Base-by-base conservation (phyloP, 208 protist genomes). In the Leishmania braziliensis region DNA sequence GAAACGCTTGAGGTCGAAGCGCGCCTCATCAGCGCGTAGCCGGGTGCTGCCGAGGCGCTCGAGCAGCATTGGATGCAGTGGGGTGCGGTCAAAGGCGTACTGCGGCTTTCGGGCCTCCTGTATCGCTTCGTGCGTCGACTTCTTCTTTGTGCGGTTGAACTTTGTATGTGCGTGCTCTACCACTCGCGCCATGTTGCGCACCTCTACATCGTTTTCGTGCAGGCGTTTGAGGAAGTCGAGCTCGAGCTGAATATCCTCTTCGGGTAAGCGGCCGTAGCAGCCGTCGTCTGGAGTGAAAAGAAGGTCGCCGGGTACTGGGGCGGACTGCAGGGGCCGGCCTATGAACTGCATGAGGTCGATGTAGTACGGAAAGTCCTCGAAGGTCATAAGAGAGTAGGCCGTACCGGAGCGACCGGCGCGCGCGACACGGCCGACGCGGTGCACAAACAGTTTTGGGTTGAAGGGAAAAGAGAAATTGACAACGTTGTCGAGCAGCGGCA, bases 381-480 rank as follows among this genome's bases (percentile, higher is more conserved):
- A 92, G 23, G 95, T 95, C 36, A 99, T 89, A 29, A 99, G 82
- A 0, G 98, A 99, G 81, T 98, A 99, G 23, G 99, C 99, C 26
- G 85, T 87, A 46, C 99, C 99, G 12, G 80, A 86, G 46, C 98
- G 90, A 23, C 99, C 99, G n/a, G 99, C 99, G 87, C 99, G 97
- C 4, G 99, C 99, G 8, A 99, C 99, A 89, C 99, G 94, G 70
- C 99, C 99, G 26, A 99, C 98, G 69, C 99, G 91, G 68, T 99
- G 97, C n/a, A 99, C 91, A 85, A 99, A 99, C 12, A 99, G 88
- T 89, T 99, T 99, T 16, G 99, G 93, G 66, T 88, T 98, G 9
- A 95, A 84, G 18, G 99, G 98, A 78, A 99, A 99, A 78, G 99
- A 99, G 82, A 98, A 99, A 94, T 99, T 99, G 74, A 99, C 97